Evolutionary conservation across 2,329 filamentous ascomycete genomes (phyloP).

Genomic region (Neopestalotiopsis clavispora): DNA sequence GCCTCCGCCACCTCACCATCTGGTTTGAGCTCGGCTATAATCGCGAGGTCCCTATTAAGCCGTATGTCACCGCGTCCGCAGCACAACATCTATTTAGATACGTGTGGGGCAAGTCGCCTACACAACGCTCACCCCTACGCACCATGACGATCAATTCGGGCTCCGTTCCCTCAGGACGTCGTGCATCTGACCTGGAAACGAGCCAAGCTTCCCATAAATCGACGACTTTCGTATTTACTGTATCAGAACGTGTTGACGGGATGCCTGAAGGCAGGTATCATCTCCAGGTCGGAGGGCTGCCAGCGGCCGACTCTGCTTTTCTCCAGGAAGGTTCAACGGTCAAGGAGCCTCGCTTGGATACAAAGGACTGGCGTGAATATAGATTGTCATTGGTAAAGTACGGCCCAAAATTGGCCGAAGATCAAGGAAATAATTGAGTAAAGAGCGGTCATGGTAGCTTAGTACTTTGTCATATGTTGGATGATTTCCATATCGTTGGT

Average conservation of each 20-base stretch:
- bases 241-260: conserved; percentile 27
- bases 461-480: too few species aligned
- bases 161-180: not conserved
- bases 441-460: too few species aligned
- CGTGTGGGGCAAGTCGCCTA: not conserved
- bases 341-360: too few species aligned
- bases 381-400: too few species aligned
- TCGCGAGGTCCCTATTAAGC: conserved; percentile 1
- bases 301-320: not conserved
- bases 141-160: conserved; percentile 16
- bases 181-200: not conserved
- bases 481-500: too few species aligned
- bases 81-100: conserved; percentile 12
- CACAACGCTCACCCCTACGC: not conserved
- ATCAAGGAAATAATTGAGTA: too few species aligned
- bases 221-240: conserved; percentile 16
- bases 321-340: not conserved
- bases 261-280: conserved; percentile 44
- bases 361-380: too few species aligned
- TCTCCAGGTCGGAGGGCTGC: not conserved
- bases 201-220: conserved; percentile 10
- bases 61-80: conserved; percentile 18
- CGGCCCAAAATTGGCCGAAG: too few species aligned
- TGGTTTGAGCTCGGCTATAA: conserved; percentile 21
- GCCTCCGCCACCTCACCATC: conserved; percentile 18